These are phyloP conservation scores for Moesziomyces antarcticus DNA, from an alignment of 1,284 basidiomycete species.

Conservation along the genomic window DNA sequence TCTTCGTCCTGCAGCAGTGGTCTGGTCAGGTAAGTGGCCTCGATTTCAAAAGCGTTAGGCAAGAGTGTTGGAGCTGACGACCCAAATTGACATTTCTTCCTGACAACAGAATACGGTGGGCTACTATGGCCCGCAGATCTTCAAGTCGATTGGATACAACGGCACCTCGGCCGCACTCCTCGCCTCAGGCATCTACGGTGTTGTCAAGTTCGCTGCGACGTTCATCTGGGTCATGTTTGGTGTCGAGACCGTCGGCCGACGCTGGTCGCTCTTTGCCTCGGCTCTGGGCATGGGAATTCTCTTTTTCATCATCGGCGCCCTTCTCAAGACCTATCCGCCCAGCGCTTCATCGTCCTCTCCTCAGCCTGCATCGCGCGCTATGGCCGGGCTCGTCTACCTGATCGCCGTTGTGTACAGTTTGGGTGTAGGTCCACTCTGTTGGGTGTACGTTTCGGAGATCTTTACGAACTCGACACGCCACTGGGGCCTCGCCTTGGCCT, in stretches of 20 bases:
- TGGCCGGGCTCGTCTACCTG: constrained; percentile 14
- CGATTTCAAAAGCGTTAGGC: too few species aligned
- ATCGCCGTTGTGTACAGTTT: constrained; percentile 3
- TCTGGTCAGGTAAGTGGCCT: constrained; percentile 61
- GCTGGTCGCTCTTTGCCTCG: constrained; percentile 64
- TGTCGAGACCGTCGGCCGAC: constrained; percentile 25
- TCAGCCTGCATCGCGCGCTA: constrained; percentile 4
- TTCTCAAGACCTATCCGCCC: constrained; percentile 19
- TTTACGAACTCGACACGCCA: constrained; percentile 69
- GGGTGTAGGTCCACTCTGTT: not conserved
- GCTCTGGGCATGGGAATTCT: constrained; percentile 19
- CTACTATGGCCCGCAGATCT: constrained; percentile 66
- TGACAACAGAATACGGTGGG: constrained; percentile 4
- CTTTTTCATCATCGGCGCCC: constrained; percentile 16
- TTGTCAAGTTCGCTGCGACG: constrained; percentile 67
- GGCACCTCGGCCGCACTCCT: constrained; percentile 69
- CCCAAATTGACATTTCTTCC: not conserved
- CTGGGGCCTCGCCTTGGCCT: constrained; percentile 68
- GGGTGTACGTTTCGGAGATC: constrained; percentile 68
- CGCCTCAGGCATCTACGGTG: constrained; percentile 70
- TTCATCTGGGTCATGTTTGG: constrained; percentile 50
- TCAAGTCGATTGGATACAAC: constrained; percentile 67
- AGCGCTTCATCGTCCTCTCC: not conserved
- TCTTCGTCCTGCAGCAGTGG: constrained; percentile 68
- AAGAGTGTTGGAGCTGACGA: not conserved